A percentile compares a stretch with the other conserved stretches of the same genome.
Evolutionary conservation across 768 basidiomycete genomes (phyloP).

Genomic region (Phanerodontia chrysosporium): DNA sequence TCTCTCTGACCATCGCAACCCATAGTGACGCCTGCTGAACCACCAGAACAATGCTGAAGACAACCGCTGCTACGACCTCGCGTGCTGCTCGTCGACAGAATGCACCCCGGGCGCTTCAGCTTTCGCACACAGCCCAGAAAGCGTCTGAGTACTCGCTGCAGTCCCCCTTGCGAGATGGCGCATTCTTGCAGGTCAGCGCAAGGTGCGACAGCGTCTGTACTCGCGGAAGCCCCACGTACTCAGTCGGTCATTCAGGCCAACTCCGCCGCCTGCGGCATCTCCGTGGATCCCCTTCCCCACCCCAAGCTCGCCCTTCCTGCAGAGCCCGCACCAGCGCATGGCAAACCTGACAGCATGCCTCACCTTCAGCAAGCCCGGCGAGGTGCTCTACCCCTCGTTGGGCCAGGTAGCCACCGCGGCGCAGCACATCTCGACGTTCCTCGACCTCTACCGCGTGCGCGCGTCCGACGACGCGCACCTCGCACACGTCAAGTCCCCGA

Average conservation of each 20-base stretch:
- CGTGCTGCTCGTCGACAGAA: conserved; percentile 1
- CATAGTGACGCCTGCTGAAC: too few relatives aligned
- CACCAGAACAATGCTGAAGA: conserved; percentile 4
- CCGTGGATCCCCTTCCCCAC: conserved; percentile 5
- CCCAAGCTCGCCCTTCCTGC: conserved; percentile 1
- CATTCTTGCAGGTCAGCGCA: not conserved
- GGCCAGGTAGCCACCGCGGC: conserved; percentile 14
- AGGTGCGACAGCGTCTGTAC: not conserved
- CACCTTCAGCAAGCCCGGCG: conserved; percentile 10
- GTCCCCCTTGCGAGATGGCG: conserved; percentile 2
- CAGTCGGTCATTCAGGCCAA: not conserved
- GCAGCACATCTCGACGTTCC: conserved; percentile 19
- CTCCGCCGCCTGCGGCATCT: not conserved
- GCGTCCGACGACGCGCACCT: conserved; percentile 8
- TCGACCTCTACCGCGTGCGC: conserved; percentile 23
- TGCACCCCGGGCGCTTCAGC: conserved; percentile 2
- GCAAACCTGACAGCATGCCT: conserved; percentile 16
- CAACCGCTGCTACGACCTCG: not conserved
- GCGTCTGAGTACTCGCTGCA: conserved; percentile 2
- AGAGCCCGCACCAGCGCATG: conserved; percentile 3
- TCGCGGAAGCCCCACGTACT: not conserved
- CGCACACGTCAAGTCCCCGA: conserved; percentile 10
- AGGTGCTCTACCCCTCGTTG: conserved; percentile 19
- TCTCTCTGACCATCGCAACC: too few relatives aligned
- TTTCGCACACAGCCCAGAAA: conserved; percentile 1